Evolutionary conservation across 2,329 filamentous ascomycete species (phyloP), one percentile per base, ranked within the genome.

Genomic region (Chaetothyriales sp.): DNA sequence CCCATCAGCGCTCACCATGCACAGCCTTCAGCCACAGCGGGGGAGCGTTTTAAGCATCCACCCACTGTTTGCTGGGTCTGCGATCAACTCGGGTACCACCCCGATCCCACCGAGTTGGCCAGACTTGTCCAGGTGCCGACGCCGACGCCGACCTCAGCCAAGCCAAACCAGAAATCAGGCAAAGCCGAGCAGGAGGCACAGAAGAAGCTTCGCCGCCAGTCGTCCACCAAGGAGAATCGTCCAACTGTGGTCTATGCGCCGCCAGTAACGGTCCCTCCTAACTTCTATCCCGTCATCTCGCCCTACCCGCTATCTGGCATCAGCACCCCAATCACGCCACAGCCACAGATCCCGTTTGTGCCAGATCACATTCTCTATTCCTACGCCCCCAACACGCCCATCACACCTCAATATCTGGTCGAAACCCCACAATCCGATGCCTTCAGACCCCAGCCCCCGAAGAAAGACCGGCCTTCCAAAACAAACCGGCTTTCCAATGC

Each of bases 11-110:
- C 19, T 45, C 18, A 45, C 19, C 43, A 39, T 39, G n/a, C 42
- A 36, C 15, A 47, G 49, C 28, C 32, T 2, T 49, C 53, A 12
- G 42, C 32, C 4, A 57, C 51, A 43, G n/a, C n/a, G n/a, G 36
- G 18, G 12, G 52, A 49, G 39, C 46, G 39, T 9, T 49, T 54
- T 20, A 28, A 59, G 42, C 64, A 66, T 47, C 60, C 63, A 46
- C 62, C 63, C 20, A 62, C 62, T 26, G 55, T 52, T 28, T 67
- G 65, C 54, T 64, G 62, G 59, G 65, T 68, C 7, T 66, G 65
- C 49, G 62, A 68, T 46, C 57, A 61, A 20, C 61, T 61, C 28
- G 55, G 63, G 36, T 65, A 65, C 50, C 66, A 70, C 22, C 44
- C 51, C 44, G 55, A 58, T 28, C 43, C 26, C 5, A 53, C 49